phyloP scores from a whole-genome alignment of 768 basidiomycete species.

The Rickenella mellea region DNA sequence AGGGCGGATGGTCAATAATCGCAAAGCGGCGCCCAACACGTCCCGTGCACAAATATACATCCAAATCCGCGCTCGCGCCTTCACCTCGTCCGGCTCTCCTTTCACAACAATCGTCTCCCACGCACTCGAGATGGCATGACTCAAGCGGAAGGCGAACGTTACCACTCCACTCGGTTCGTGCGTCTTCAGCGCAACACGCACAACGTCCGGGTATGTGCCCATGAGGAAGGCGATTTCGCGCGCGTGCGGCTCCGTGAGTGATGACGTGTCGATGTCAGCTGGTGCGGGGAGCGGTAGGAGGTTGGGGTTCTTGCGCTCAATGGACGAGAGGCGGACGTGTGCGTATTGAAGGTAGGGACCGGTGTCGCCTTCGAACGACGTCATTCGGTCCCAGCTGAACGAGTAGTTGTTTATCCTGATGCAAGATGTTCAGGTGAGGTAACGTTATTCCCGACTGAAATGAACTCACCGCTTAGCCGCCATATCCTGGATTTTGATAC shows the following conservation, averaged over 20 bases:
- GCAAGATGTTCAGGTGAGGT: conserved; percentile 1
- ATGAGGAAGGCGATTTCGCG: conserved; percentile 83
- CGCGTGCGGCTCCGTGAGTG: conserved; percentile 62
- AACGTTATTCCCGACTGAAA: too few relatives aligned
- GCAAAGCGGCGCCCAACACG: conserved; percentile 82
- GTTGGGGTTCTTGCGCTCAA: conserved; percentile 86
- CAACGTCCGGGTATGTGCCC: conserved; percentile 85
- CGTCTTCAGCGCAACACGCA: conserved; percentile 73
- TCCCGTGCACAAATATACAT: conserved; percentile 83
- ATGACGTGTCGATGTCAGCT: conserved; percentile 54
- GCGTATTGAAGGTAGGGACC: conserved; percentile 96
- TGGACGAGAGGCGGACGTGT: conserved; percentile 85
- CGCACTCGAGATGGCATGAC: conserved; percentile 82
- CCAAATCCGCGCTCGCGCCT: conserved; percentile 80
- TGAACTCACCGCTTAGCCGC: conserved; percentile 76
- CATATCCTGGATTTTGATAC: conserved; percentile 98
- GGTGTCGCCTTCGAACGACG: conserved; percentile 92
- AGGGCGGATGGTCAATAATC: conserved; percentile 79
- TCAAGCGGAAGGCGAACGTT: conserved; percentile 79
- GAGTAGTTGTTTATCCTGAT: conserved; percentile 89
- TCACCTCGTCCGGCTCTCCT: conserved; percentile 66
- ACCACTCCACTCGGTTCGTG: conserved; percentile 89
- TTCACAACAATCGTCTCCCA: conserved; percentile 89
- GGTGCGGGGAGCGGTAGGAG: conserved; percentile 68
- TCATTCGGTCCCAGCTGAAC: conserved; percentile 92